phyloP scores from a whole-genome alignment of 1,139 yeast species.

The Geotrichum phurueaensis region DNA sequence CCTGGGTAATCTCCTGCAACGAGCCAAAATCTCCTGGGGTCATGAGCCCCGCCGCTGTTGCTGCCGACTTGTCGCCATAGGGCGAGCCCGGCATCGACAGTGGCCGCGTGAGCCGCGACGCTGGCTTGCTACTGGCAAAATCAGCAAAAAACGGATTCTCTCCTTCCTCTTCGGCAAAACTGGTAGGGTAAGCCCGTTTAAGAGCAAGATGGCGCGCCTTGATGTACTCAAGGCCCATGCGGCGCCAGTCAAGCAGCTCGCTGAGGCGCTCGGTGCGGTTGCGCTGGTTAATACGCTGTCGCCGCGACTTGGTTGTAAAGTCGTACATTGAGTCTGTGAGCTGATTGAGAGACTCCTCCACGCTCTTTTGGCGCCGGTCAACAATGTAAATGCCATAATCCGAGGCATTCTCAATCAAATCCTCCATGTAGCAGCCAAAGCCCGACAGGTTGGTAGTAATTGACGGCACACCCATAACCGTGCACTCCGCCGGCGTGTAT shows the following conservation, averaged over 20 bases:
- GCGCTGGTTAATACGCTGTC: slow-evolving; percentile 97
- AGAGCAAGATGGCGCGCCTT: slow-evolving; percentile 90
- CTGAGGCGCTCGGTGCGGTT: slow-evolving; percentile 92
- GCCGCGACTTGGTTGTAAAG: slow-evolving; percentile 79
- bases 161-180: slow-evolving; percentile 42
- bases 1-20: slow-evolving; percentile 76
- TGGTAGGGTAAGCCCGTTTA: slow-evolving; percentile 88
- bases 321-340: slow-evolving; percentile 84
- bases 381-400: slow-evolving; percentile 97
- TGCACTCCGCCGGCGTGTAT: slow-evolving; percentile 97
- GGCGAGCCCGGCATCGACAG: slow-evolving; percentile 96
- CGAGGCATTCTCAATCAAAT: slow-evolving; percentile 83
- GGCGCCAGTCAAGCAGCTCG: slow-evolving; percentile 91
- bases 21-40: slow-evolving; percentile 98
- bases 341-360: slow-evolving; percentile 91
- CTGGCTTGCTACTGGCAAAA: slow-evolving; percentile 34
- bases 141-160: slow-evolving; percentile 47
- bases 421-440: slow-evolving; percentile 98
- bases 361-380: slow-evolving; percentile 87
- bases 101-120: slow-evolving; percentile 72
- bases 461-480: slow-evolving; percentile 99
- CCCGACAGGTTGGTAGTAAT: slow-evolving; percentile 95
- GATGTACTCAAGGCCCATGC: slow-evolving; percentile 94
- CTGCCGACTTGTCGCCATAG: slow-evolving; percentile 35
- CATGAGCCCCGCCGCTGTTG: slow-evolving; percentile 58